A percentile compares a stretch with the other conserved stretches of the same genome.
These are phyloP conservation scores for Mycena rosella DNA, from an alignment of 768 basidiomycete genomes.

Conservation along the genomic window DNA sequence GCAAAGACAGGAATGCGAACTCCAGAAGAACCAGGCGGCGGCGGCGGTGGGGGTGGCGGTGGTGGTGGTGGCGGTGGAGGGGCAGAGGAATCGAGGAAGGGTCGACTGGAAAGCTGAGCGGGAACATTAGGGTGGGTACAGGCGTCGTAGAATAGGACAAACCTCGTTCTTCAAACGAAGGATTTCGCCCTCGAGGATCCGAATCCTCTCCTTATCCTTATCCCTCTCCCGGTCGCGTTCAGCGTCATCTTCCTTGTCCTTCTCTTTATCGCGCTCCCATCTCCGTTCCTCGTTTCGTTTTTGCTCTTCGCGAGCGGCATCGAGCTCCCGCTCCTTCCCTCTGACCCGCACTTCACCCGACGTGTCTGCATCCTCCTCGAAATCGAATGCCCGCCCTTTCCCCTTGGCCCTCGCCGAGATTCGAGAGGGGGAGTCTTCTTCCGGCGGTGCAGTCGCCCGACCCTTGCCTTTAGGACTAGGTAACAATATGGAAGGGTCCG, in stretches of 20 bases:
- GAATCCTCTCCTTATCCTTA: slow-evolving; percentile 73
- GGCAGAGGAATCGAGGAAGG: slow-evolving; percentile 31
- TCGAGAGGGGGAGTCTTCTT: slow-evolving; percentile 34
- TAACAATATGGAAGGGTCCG: slow-evolving; percentile 65
- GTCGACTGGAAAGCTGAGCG: slow-evolving; percentile 61
- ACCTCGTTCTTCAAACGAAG: slow-evolving; percentile 70
- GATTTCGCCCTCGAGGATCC: slow-evolving; percentile 76
- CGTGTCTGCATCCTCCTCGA: slow-evolving; percentile 47
- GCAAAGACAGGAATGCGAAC: slow-evolving; percentile 61
- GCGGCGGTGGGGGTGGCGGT: slow-evolving; percentile 60
- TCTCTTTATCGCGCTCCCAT: slow-evolving; percentile 52
- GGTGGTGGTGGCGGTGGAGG: slow-evolving; percentile 49
- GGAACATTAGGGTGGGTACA: slow-evolving; percentile 5
- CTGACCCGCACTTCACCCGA: slow-evolving; percentile 62
- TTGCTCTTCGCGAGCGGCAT: slow-evolving; percentile 67
- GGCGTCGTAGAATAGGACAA: slow-evolving; percentile 18
- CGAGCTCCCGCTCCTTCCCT: slow-evolving; percentile 75
- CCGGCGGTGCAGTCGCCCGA: slow-evolving; percentile 2
- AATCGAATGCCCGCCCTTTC: slow-evolving; percentile 57
- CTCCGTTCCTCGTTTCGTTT: slow-evolving; percentile 54
- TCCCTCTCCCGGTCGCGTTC: slow-evolving; percentile 57
- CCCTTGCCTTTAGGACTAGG: slow-evolving; percentile 53
- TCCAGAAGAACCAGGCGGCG: slow-evolving; percentile 50
- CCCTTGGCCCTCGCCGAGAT: slow-evolving; percentile 51
- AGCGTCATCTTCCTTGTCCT: slow-evolving; percentile 43